These are phyloP conservation scores for Crotalaria pallida DNA, from an alignment of 306 rosid genomes.

Conservation along the genomic window DNA sequence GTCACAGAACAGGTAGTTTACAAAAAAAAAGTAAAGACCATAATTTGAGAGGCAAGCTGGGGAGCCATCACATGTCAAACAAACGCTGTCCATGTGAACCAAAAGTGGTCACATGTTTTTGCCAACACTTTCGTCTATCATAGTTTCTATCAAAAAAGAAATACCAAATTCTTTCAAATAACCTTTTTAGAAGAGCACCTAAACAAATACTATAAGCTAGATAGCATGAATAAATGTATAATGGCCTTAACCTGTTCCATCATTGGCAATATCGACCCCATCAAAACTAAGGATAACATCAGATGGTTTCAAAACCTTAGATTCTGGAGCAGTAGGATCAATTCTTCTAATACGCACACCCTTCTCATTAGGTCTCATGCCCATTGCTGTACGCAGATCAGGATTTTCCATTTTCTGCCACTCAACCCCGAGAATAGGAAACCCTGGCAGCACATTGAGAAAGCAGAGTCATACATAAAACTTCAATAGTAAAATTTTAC, in stretches of 20 bases:
- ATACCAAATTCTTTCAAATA: neutral
- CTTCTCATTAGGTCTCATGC: constrained; percentile 83
- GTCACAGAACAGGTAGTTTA: constrained; percentile 2
- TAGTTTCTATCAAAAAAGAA: constrained; percentile 16
- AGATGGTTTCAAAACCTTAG: constrained; percentile 76
- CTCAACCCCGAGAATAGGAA: constrained; percentile 93
- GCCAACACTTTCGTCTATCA: neutral
- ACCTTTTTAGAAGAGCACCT: neutral
- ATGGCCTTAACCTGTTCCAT: constrained; percentile 73
- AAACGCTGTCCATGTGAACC: neutral
- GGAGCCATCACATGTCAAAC: neutral
- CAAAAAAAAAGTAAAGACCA: neutral
- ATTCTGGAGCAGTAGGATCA: constrained; percentile 88
- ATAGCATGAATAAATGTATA: neutral
- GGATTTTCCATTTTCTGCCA: constrained; percentile 99
- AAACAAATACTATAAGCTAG: constrained; percentile 19
- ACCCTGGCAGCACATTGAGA: constrained; percentile 45
- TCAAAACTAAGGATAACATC: constrained; percentile 96
- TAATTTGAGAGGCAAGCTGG: neutral
- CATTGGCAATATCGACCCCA: constrained; percentile 87
- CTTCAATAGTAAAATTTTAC: neutral
- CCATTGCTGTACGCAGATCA: constrained; percentile 71
- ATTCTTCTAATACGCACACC: constrained; percentile 95
- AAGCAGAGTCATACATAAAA: constrained; percentile 5
- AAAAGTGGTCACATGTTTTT: neutral